phyloP scores from a whole-genome alignment of 441 rosid species.

The Arabidopsis lyrata region DNA sequence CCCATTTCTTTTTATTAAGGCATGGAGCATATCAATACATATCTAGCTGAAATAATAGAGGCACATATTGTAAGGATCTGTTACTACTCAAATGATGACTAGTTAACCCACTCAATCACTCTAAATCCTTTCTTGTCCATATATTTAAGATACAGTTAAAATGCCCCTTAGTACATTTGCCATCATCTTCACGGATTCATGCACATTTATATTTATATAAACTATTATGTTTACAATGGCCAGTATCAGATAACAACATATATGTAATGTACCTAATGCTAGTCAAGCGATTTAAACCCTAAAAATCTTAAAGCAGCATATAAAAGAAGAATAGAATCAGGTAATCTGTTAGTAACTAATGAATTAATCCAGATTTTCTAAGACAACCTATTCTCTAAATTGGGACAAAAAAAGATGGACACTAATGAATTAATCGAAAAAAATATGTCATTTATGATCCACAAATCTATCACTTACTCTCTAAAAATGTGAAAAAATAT shows the following conservation, averaged over 20 bases:
- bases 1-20: neutral
- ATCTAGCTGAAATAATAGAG: slow-evolving; percentile 29
- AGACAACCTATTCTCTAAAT: no score
- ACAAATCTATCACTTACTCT: no score
- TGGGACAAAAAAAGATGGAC: no score
- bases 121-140: slow-evolving; percentile 21
- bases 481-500: no score
- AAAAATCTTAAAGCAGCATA: no score
- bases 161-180: neutral
- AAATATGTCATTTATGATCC: no score
- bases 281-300: slow-evolving; percentile 15
- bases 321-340: no score
- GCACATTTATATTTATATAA: slow-evolving; percentile 11
- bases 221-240: slow-evolving; percentile 4
- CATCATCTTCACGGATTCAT: neutral
- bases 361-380: no score
- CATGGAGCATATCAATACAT: slow-evolving; percentile 22
- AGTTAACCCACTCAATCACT: slow-evolving; percentile 26
- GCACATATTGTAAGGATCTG: neutral
- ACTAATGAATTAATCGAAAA: no score
- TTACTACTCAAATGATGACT: slow-evolving; percentile 33
- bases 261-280: slow-evolving; percentile 18
- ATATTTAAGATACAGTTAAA: slow-evolving; percentile 19
- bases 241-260: slow-evolving; percentile 11
- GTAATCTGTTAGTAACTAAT: no score